phyloP scores from a whole-genome alignment of 164 flowering plant genomes.

The Echeveria elegans region DNA sequence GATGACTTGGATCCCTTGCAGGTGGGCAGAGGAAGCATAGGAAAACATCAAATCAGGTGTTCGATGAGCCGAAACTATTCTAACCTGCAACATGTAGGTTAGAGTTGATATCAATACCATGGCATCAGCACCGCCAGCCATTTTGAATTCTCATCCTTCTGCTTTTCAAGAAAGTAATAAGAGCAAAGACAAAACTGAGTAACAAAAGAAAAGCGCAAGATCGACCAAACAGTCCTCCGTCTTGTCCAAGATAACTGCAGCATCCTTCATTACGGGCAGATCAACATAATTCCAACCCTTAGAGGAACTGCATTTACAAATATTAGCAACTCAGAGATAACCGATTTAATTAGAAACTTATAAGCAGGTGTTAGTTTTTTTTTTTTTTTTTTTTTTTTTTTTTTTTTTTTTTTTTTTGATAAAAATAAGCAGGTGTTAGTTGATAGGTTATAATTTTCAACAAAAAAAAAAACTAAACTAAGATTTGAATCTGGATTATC shows the following conservation, averaged over 20 bases:
- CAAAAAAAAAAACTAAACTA: too few species aligned
- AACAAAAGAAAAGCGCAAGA: too few species aligned
- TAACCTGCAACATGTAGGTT: conserved; percentile 68
- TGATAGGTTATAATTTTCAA: too few species aligned
- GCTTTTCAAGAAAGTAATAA: too few species aligned
- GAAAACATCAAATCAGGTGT: conserved; percentile 86
- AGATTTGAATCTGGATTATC: too few species aligned
- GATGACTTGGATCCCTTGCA: conserved; percentile 72
- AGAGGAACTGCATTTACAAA: conserved; percentile 37
- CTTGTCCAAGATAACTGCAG: conserved; percentile 52
- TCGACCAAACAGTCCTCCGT: too few species aligned
- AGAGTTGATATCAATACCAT: not conserved
- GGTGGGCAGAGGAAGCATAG: conserved; percentile 70
- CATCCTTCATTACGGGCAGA: conserved; percentile 90
- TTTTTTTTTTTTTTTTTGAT: too few species aligned
- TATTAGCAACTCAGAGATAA: not conserved
- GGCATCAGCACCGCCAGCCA: not conserved
- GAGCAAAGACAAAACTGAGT: too few species aligned
- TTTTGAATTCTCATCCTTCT: not conserved
- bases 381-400: too few species aligned
- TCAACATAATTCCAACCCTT: conserved; percentile 88
- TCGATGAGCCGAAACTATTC: conserved; percentile 93
- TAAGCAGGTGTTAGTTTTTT: too few species aligned
- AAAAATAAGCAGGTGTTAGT: too few species aligned
- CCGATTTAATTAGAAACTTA: not conserved